phyloP scores from a whole-genome alignment of 148 eudicot species.

The Cornus florida region DNA sequence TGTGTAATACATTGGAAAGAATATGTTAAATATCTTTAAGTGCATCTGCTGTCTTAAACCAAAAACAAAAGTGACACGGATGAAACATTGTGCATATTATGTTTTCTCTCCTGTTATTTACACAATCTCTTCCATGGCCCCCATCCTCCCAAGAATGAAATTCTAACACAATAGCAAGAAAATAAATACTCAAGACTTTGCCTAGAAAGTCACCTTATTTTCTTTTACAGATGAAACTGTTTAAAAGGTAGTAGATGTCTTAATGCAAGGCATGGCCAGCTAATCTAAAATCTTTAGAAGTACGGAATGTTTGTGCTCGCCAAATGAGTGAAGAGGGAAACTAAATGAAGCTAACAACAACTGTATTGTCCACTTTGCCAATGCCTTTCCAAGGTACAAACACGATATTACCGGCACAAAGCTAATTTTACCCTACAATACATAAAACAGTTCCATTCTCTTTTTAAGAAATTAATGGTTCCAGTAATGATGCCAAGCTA shows the following conservation, averaged over 20 bases:
- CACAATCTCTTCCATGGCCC: too few relatives aligned
- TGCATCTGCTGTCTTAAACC: too few relatives aligned
- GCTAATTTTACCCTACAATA: not conserved
- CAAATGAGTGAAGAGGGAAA: not conserved
- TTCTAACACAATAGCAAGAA: too few relatives aligned
- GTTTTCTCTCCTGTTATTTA: too few relatives aligned
- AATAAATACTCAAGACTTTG: too few relatives aligned
- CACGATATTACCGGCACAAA: not conserved
- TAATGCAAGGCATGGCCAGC: not conserved
- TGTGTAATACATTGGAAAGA: too few relatives aligned
- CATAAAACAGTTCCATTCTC: not conserved
- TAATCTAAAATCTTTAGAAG: not conserved
- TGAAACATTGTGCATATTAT: too few relatives aligned
- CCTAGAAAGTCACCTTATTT: too few relatives aligned
- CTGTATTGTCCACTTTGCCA: not conserved
- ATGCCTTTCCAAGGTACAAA: not conserved
- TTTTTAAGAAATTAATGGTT: not conserved
- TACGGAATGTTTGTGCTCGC: not conserved
- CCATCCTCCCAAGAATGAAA: too few relatives aligned
- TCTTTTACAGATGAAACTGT: not conserved
- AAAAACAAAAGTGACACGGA: too few relatives aligned
- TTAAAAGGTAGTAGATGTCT: not conserved
- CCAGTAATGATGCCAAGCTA: not conserved
- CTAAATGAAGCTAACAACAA: not conserved
- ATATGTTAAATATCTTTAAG: too few relatives aligned